phyloP scores from a whole-genome alignment of 1,284 basidiomycete genomes.

The Cutaneotrichosporon arboriforme region DNA sequence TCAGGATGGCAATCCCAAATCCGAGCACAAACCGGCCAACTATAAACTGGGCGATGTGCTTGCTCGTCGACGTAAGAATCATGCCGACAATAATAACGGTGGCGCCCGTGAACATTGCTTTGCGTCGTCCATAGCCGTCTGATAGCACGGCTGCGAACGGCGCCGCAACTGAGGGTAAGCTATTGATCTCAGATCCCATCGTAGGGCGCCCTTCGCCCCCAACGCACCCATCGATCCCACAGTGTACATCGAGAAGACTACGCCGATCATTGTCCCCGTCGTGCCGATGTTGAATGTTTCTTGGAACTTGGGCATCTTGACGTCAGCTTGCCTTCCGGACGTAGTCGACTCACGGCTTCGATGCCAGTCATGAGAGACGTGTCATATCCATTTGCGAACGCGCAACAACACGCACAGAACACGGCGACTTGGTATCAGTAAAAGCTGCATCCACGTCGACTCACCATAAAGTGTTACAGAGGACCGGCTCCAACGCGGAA shows the following conservation, averaged over 20 bases:
- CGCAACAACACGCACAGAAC: constrained; percentile 30
- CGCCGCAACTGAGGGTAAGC: constrained; percentile 19
- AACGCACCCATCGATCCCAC: constrained; percentile 17
- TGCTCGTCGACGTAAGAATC: constrained; percentile 32
- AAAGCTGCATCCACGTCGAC: not conserved
- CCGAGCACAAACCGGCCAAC: constrained; percentile 48
- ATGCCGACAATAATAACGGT: constrained; percentile 48
- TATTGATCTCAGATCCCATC: too few species aligned
- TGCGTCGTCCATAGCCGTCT: constrained; percentile 54
- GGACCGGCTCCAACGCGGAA: constrained; percentile 21
- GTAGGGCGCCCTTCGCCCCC: too few species aligned
- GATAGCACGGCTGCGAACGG: constrained; percentile 7
- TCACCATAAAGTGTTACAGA: constrained; percentile 26
- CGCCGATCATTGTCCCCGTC: constrained; percentile 20
- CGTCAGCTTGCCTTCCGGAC: constrained; percentile 1
- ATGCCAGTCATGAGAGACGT: constrained; percentile 18
- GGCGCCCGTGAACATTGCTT: constrained; percentile 54
- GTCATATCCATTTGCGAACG: constrained; percentile 37
- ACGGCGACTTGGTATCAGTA: constrained; percentile 17
- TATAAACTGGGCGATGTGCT: constrained; percentile 29
- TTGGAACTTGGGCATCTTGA: constrained; percentile 29
- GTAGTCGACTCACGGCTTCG: not conserved
- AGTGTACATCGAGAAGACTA: constrained; percentile 31
- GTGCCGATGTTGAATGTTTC: constrained; percentile 22
- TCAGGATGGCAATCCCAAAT: constrained; percentile 42